Base-by-base conservation (phyloP, 768 basidiomycete genomes). In the Tephrocybe sp. region DNA sequence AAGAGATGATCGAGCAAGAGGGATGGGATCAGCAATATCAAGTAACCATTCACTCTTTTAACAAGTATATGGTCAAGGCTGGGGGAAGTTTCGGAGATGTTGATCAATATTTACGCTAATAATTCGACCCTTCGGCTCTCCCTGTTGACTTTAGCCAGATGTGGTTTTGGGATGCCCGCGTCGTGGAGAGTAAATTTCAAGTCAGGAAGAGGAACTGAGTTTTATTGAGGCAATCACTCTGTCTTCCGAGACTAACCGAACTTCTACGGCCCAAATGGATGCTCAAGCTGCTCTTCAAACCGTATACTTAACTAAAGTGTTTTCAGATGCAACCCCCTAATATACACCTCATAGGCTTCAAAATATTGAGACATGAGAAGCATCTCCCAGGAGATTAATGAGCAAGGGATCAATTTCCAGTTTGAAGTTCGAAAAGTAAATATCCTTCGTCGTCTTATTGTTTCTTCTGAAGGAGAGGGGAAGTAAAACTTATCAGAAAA, bases 1-100 rank as follows among this genome's bases (percentile, higher is more conserved):
- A 59, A 7, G 60, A 67, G 39, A 67, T 70, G 65, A 51, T 67
- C 20, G 36, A 39, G 9, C 51, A 51, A 7, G 63, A 68, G 45
- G 55, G 62, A 5, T 65, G 68, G 62, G 38, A 49, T 12, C 43
- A 49, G 14, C 45, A 53, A 22, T 46, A 58, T 13, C 36, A 38
- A 34, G 44, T 59, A 4, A 41, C 33, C 5, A 47, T 61, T 10
- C 59, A 57, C 17, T 53, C 34, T 34, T 31, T 65, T 8, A 64
- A 64, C 26, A 39, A 45, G 23, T 23, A 63, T 34, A 56, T 62
- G 5, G 56, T 62, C 46, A 63, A 66, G 40, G 62, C 61, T 17
- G 14, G 56, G n/a, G n/a, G n/a, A n/a, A n/a, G n/a, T n/a, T n/a
- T n/a, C n/a, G n/a, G n/a, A n/a, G n/a, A n/a, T 40, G 5, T 23